Evolutionary conservation across 1,284 basidiomycete genomes (phyloP).

Genomic region (Pseudozyma pruni): DNA sequence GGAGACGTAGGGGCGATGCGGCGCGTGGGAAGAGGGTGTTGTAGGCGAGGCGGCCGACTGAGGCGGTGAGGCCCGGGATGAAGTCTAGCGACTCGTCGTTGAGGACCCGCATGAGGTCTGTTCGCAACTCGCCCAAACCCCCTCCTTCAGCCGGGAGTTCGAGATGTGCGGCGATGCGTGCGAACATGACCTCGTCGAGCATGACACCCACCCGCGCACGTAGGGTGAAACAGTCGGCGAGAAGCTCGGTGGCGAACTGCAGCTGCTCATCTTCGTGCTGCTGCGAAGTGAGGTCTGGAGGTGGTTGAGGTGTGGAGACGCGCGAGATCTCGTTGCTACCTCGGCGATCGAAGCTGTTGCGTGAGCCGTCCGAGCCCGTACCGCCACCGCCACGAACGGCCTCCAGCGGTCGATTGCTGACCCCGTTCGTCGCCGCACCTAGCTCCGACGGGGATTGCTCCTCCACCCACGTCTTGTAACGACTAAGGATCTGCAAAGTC

Average conservation of each 20-base stretch:
- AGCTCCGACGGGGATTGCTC: constrained; percentile 22
- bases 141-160: neutral
- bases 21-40: constrained; percentile 79
- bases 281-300: constrained; percentile 10
- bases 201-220: neutral
- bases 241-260: neutral
- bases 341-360: constrained; percentile 4
- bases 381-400: neutral
- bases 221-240: constrained; percentile 14
- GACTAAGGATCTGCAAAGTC: constrained; percentile 59
- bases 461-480: constrained; percentile 61
- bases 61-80: constrained; percentile 10
- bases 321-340: constrained; percentile 23
- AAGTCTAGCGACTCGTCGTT: constrained; percentile 29
- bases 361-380: neutral
- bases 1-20: constrained; percentile 84
- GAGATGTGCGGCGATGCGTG: neutral
- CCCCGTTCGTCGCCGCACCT: neutral
- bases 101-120: constrained; percentile 12
- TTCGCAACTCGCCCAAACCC: constrained; percentile 1
- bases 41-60: constrained; percentile 14
- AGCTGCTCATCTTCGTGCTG: constrained; percentile 31
- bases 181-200: constrained; percentile 7
- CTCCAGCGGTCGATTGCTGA: constrained; percentile 6
- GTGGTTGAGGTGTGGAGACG: constrained; percentile 27